phyloP scores from a whole-genome alignment of 2,329 filamentous ascomycete genomes.

The Penicillium sclerotiorum region DNA sequence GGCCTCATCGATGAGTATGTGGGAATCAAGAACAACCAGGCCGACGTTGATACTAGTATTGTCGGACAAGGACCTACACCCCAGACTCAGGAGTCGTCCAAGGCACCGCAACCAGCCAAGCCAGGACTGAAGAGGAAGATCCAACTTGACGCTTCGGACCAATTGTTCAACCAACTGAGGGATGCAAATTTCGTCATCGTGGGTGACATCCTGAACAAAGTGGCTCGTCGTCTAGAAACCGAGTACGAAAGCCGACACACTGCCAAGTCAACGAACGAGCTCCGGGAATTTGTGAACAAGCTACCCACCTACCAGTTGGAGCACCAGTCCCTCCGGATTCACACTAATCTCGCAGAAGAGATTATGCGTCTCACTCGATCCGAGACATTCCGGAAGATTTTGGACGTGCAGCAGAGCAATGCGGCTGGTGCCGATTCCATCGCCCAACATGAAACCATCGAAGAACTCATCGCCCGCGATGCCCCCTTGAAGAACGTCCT shows the following conservation, averaged over 20 bases:
- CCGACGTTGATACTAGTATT: slow-evolving; percentile 88
- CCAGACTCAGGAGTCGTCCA: slow-evolving; percentile 58
- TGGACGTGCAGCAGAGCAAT: slow-evolving; percentile 95
- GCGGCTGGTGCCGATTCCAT: slow-evolving; percentile 87
- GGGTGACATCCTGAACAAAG: slow-evolving; percentile 83
- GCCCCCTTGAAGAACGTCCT: slow-evolving; percentile 79
- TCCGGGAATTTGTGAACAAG: slow-evolving; percentile 93
- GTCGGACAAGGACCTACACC: slow-evolving; percentile 68
- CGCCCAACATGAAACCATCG: slow-evolving; percentile 85
- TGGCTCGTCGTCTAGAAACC: slow-evolving; percentile 79
- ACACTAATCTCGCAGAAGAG: slow-evolving; percentile 90
- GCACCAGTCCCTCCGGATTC: slow-evolving; percentile 86
- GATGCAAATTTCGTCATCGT: slow-evolving; percentile 96
- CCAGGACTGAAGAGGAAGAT: slow-evolving; percentile 82
- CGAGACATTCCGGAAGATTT: slow-evolving; percentile 81
- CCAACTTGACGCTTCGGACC: slow-evolving; percentile 83
- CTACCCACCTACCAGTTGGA: slow-evolving; percentile 90
- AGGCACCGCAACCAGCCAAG: slow-evolving; percentile 52
- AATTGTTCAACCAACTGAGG: slow-evolving; percentile 81
- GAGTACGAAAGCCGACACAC: slow-evolving; percentile 88
- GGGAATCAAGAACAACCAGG: slow-evolving; percentile 87
- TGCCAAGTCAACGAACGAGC: slow-evolving; percentile 84
- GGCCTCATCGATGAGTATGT: slow-evolving; percentile 93
- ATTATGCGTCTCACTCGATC: slow-evolving; percentile 91
- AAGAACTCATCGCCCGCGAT: slow-evolving; percentile 90